phyloP scores from a whole-genome alignment of 208 protist species.

The Trypanosoma rangeli region DNA sequence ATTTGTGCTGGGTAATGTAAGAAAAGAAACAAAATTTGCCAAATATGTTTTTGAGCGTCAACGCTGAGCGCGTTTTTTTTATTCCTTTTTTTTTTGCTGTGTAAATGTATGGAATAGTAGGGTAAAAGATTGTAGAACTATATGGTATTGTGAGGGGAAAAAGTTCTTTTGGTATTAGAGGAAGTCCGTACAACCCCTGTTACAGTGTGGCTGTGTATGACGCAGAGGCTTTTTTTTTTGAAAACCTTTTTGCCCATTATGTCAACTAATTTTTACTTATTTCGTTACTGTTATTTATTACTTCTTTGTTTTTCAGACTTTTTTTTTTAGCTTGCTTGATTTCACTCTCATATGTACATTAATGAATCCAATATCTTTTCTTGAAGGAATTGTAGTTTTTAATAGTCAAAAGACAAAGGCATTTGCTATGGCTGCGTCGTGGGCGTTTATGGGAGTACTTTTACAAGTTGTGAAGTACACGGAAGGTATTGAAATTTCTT shows the following conservation, averaged over 20 bases:
- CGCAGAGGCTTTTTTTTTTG: too few species aligned
- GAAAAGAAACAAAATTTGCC: not conserved
- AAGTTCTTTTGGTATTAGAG: too few species aligned
- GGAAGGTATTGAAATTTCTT: slow-evolving; percentile 13
- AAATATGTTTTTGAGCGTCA: too few species aligned
- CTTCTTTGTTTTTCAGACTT: not conserved
- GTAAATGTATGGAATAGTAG: too few species aligned
- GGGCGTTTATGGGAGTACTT: not conserved
- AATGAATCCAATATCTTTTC: slow-evolving; percentile 5
- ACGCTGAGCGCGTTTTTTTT: too few species aligned
- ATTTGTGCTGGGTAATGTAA: not conserved
- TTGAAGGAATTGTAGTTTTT: slow-evolving; percentile 21
- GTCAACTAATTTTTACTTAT: too few species aligned
- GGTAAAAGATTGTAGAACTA: too few species aligned
- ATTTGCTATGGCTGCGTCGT: slow-evolving; percentile 19
- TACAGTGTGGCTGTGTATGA: too few species aligned
- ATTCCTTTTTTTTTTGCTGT: too few species aligned
- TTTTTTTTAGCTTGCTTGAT: slow-evolving; percentile 10
- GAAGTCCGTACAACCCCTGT: too few species aligned
- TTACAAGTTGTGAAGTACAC: slow-evolving; percentile 16
- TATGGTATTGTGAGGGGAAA: too few species aligned
- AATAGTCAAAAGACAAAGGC: not conserved
- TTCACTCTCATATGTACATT: not conserved
- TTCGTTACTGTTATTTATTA: not conserved
- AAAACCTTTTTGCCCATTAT: too few species aligned